These are phyloP conservation scores for Phyllosticta citriasiana DNA, from an alignment of 2,329 filamentous ascomycete species.

Conservation along the genomic window DNA sequence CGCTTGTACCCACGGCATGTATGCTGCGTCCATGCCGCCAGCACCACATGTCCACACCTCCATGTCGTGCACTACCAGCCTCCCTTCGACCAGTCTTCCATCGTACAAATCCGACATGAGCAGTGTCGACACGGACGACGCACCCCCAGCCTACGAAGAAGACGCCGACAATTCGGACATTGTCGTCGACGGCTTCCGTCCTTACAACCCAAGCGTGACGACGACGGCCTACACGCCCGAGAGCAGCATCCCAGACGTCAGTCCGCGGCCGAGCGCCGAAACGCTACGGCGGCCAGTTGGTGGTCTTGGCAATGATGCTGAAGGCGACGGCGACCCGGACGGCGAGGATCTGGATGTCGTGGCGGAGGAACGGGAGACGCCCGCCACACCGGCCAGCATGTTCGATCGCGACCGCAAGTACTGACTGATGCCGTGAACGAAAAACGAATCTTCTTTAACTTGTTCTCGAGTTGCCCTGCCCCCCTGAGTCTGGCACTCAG, in stretches of 20 bases:
- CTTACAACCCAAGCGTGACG: conserved; percentile 23
- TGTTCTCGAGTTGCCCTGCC: neutral
- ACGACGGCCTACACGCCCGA: conserved; percentile 27
- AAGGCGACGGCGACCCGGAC: neutral
- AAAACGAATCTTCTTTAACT: neutral
- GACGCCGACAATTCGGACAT: conserved; percentile 27
- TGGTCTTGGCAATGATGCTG: neutral
- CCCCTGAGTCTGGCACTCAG: neutral
- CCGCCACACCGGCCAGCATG: neutral
- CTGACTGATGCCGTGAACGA: neutral
- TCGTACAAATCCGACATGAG: conserved; percentile 33
- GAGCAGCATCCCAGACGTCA: conserved; percentile 29
- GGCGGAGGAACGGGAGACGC: neutral
- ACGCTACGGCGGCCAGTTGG: conserved; percentile 16
- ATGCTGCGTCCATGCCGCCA: neutral
- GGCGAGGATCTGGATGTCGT: neutral
- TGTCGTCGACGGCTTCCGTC: conserved; percentile 34
- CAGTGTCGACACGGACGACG: conserved; percentile 18
- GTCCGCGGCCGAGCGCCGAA: conserved; percentile 28
- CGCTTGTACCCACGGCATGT: conserved; percentile 1
- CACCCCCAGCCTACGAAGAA: conserved; percentile 34
- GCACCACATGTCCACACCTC: conserved; percentile 17
- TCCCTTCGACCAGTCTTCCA: conserved; percentile 34
- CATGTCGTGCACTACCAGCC: conserved; percentile 27
- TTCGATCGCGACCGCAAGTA: conserved; percentile 6